Percentiles rank a stretch among this genome's conserved stretches.
These are phyloP conservation scores for Stemphylium lycopersici DNA, from an alignment of 2,329 filamentous ascomycete species.

Conservation along the genomic window DNA sequence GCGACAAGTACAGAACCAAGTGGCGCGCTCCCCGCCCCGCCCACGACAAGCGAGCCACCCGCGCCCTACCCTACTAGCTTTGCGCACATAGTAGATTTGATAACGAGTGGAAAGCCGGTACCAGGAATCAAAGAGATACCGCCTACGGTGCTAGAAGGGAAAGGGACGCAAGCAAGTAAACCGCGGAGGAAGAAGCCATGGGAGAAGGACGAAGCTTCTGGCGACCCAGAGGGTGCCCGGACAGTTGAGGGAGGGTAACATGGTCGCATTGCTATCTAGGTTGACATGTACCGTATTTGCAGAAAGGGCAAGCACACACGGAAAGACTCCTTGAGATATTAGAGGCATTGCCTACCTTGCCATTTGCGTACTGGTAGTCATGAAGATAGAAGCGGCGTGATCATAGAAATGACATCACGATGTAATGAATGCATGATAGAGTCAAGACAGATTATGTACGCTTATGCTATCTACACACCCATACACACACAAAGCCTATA, in stretches of 20 bases:
- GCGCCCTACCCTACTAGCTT: slow-evolving; percentile 83
- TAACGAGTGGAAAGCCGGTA: slow-evolving; percentile 80
- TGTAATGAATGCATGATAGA: neutral
- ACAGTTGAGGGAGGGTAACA: neutral
- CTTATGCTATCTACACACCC: neutral
- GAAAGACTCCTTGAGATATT: no score
- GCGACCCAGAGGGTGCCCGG: neutral
- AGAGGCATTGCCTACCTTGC: no score
- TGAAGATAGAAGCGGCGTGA: neutral
- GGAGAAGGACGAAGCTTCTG: slow-evolving; percentile 65
- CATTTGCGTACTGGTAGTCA: neutral
- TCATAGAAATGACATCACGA: neutral
- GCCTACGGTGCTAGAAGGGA: slow-evolving; percentile 73
- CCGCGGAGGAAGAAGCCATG: slow-evolving; percentile 73
- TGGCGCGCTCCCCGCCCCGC: slow-evolving; percentile 33
- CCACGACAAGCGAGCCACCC: slow-evolving; percentile 45
- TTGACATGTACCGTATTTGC: no score
- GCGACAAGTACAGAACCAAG: slow-evolving; percentile 11
- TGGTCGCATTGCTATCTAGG: no score
- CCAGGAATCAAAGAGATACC: slow-evolving; percentile 89
- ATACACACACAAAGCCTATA: neutral
- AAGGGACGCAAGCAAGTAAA: slow-evolving; percentile 64
- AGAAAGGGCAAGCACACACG: no score
- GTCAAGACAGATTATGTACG: neutral
- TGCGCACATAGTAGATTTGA: slow-evolving; percentile 82